Evolutionary conservation across 176 grass and related monocot genomes (phyloP), one percentile per base, ranked within the genome.

Genomic region (Chrysopogon serrulatus): DNA sequence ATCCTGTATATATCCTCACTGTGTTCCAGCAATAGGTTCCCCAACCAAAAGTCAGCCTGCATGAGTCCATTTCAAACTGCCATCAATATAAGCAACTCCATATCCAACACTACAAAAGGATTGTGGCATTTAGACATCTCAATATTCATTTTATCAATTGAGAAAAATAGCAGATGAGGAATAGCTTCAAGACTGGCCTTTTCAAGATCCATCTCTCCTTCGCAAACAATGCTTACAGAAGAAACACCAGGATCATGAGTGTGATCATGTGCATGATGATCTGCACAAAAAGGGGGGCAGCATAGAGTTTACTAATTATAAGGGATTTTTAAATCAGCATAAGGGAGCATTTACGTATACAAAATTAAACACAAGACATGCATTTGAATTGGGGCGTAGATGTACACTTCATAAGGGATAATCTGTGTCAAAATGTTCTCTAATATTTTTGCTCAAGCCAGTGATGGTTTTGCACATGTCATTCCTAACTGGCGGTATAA

Each of bases 141-240:
- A 24, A 35, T 67, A 72, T 87, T 80, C 43, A 44, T 76, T 42
- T 32, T 54, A 75, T 12, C 59, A 14, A 82, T 63, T 28, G 36
- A 90, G 64, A 90, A 76, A 77, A 62, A 80, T 24, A 83, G 71
- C 33, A 51, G 1, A 78, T 59, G 72, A 66, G 24, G 60, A 76
- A 33, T 63, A 84, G 78, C 60, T 78, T 86, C n/a, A 42, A 65
- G 5, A 83, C 74, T 75, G 45, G 88, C 96, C 96, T 98, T 98
- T 65, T 98, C 87, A 80, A 98, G 93, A 90, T 98, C 87, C 87
- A 98, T 86, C 88, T 87, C 89, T 68, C 96, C 96, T 92, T 98
- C 96, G 39, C 96, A 98, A 70, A 98, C 96, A 47, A 98, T 94
- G 87, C 96, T 98, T 53, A 98, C 96, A 31, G 96, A 98, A 88